A percentile compares a stretch with the other conserved stretches of the same genome.
phyloP scores from a whole-genome alignment of 2,329 filamentous ascomycete species.

The Botryotinia convoluta region DNA sequence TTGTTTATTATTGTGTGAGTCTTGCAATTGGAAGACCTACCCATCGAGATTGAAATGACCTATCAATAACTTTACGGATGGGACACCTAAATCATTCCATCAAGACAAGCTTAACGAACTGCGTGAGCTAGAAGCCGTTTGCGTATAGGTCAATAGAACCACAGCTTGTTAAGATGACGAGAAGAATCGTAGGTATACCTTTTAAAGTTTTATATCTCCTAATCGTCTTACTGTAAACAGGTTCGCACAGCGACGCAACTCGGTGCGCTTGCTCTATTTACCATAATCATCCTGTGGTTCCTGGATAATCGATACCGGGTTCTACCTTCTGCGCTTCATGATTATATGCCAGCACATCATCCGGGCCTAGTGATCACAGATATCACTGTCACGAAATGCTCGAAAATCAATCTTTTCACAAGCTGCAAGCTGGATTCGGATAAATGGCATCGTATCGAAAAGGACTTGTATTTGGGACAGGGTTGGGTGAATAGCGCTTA shows the following conservation, averaged over 20 bases:
- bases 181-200: conserved; percentile 36
- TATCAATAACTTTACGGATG: conserved; percentile 15
- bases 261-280: conserved; percentile 42
- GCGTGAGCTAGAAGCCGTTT: conserved; percentile 21
- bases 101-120: conserved; percentile 18
- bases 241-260: conserved; percentile 43
- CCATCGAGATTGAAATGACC: conserved; percentile 12
- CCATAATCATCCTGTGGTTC: conserved; percentile 59
- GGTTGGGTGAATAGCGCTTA: conserved; percentile 66
- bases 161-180: conserved; percentile 34
- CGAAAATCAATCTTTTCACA: conserved; percentile 56
- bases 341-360: conserved; percentile 65
- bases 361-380: conserved; percentile 68
- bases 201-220: conserved; percentile 6
- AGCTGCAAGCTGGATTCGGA: conserved; percentile 58
- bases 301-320: conserved; percentile 68
- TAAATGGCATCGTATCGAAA: conserved; percentile 65
- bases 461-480: conserved; percentile 65
- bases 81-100: conserved; percentile 19
- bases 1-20: neutral
- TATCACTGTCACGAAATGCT: conserved; percentile 64
- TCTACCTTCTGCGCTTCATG: conserved; percentile 66
- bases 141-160: conserved; percentile 18
- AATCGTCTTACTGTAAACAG: conserved; percentile 36
- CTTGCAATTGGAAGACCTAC: neutral